Percentiles rank a stretch among this genome's conserved stretches.
phyloP scores from a whole-genome alignment of 805 yeast species.

The Zygosaccharomyces lentus region DNA sequence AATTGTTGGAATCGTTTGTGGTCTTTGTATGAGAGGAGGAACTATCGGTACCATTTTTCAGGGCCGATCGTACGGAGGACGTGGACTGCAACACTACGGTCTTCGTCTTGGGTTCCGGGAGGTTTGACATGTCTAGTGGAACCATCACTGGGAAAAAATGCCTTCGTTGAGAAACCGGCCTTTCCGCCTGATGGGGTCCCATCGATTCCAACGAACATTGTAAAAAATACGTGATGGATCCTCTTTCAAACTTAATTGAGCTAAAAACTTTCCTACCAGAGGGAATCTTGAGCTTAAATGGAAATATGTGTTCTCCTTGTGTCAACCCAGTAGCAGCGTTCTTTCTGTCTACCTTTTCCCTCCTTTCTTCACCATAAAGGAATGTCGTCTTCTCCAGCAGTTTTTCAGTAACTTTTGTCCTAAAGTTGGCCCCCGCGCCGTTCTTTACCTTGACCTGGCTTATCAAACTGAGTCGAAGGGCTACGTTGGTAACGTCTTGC shows the following conservation, averaged over 20 bases:
- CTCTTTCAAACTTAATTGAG: slow-evolving; percentile 77
- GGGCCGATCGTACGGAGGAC: slow-evolving; percentile 12
- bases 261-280: slow-evolving; percentile 59
- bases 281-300: slow-evolving; percentile 81
- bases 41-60: slow-evolving; percentile 13
- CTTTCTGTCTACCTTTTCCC: slow-evolving; percentile 15
- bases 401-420: slow-evolving; percentile 47
- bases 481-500: slow-evolving; percentile 47
- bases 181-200: slow-evolving; percentile 19
- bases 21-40: slow-evolving; percentile 25
- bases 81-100: slow-evolving; percentile 59
- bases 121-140: slow-evolving; percentile 67
- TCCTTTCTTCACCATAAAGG: slow-evolving; percentile 48
- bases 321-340: slow-evolving; percentile 44
- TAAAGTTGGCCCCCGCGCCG: slow-evolving; percentile 42
- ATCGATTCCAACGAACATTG: slow-evolving; percentile 22
- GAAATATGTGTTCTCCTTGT: slow-evolving; percentile 83
- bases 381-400: slow-evolving; percentile 57
- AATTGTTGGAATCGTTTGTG: slow-evolving; percentile 23
- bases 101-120: slow-evolving; percentile 66
- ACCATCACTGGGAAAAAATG: slow-evolving; percentile 55
- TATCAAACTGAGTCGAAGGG: slow-evolving; percentile 48
- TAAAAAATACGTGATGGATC: slow-evolving; percentile 67
- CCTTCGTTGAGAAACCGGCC: slow-evolving; percentile 46
- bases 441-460: slow-evolving; percentile 56